Evolutionary conservation across 1,139 yeast species (phyloP).

Genomic region (Hyphopichia pseudoburtonii): DNA sequence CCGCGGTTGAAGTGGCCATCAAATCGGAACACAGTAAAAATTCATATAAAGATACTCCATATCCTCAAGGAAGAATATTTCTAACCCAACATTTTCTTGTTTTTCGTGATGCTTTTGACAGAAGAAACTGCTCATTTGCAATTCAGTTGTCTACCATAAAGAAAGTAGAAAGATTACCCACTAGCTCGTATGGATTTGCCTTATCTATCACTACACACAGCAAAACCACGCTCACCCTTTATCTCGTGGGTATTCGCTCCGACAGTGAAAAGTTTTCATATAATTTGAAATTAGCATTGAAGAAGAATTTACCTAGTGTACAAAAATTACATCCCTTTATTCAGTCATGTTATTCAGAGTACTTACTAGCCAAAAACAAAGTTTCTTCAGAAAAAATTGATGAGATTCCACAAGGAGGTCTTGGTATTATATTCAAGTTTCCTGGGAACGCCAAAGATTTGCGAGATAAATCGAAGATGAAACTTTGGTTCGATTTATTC

Average conservation of each 20-base stretch:
- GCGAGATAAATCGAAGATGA: conserved; percentile 82
- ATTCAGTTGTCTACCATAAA: conserved; percentile 77
- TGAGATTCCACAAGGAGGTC: conserved; percentile 75
- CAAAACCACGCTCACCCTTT: conserved; percentile 61
- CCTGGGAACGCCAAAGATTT: conserved; percentile 85
- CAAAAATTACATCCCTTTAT: conserved; percentile 64
- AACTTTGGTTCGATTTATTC: conserved; percentile 91
- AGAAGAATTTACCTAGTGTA: conserved; percentile 64
- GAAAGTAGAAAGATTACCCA: conserved; percentile 82
- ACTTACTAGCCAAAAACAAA: conserved; percentile 64
- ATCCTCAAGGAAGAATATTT: conserved; percentile 60
- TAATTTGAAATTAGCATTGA: conserved; percentile 59
- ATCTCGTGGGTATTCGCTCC: conserved; percentile 76
- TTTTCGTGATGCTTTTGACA: conserved; percentile 70
- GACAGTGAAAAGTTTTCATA: conserved; percentile 81
- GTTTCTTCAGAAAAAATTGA: conserved; percentile 44
- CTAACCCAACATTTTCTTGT: conserved; percentile 75
- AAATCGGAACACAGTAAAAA: conserved; percentile 36
- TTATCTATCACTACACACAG: conserved; percentile 70
- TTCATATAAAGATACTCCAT: conserved; percentile 24
- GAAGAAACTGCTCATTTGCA: conserved; percentile 64
- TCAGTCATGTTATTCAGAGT: conserved; percentile 81
- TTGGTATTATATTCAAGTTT: conserved; percentile 78
- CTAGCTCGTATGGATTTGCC: conserved; percentile 77
- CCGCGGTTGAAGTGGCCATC: conserved; percentile 65